phyloP scores from a whole-genome alignment of 306 rosid species.

The Vigna trinervia region DNA sequence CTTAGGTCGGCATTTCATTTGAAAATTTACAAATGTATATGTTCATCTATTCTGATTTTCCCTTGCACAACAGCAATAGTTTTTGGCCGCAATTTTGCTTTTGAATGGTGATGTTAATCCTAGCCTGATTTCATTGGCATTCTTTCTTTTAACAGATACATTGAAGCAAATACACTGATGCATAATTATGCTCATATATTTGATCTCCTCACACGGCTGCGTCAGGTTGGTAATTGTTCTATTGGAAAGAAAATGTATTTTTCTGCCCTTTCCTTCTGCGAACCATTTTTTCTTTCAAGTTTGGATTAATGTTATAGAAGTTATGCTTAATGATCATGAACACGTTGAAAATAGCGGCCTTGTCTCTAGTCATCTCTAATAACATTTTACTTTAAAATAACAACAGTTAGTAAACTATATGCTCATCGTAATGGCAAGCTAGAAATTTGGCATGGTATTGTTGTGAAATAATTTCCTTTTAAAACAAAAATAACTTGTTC shows the following conservation, averaged over 20 bases:
- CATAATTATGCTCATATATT: slow-evolving; percentile 93
- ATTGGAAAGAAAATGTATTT: background rate
- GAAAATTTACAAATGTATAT: background rate
- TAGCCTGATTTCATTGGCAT: slow-evolving; percentile 34
- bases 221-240: slow-evolving; percentile 68
- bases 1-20: background rate
- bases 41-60: background rate
- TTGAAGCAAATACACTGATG: slow-evolving; percentile 66
- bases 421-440: background rate
- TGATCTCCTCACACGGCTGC: slow-evolving; percentile 90
- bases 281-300: slow-evolving; percentile 21
- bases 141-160: slow-evolving; percentile 63
- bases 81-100: background rate
- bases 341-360: background rate
- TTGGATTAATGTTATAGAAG: background rate
- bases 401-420: background rate
- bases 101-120: background rate
- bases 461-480: slow-evolving; percentile 19
- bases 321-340: background rate
- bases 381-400: background rate
- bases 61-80: background rate
- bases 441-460: background rate
- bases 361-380: slow-evolving; percentile 11
- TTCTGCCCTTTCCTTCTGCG: background rate
- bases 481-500: slow-evolving; percentile 8